Base-by-base conservation (phyloP, 1,284 basidiomycete genomes). In the Tylopilus sp. region DNA sequence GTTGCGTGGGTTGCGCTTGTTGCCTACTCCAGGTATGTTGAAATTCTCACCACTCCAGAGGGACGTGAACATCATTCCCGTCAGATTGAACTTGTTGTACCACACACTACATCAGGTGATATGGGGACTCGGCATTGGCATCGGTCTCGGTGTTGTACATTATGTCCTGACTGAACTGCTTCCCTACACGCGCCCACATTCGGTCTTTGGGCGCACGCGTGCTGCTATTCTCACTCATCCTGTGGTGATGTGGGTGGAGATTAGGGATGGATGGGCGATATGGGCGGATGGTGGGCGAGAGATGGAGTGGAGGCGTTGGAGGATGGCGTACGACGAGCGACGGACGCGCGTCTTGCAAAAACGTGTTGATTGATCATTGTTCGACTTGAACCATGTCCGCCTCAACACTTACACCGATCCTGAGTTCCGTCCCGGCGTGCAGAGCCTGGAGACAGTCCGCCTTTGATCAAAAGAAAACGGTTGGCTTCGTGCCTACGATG, bases 401-500 rank as follows among this genome's bases (percentile, higher is more conserved):
- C 11, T 51, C 58, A 19, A 52, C 54, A 10, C 63, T 75, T 78
- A 5, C 55, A 64, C 87, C 86, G 5, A 78, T 97, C 44, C 82
- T 96, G 57, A 81, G 77, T 4, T 83, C 86, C 0, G 74, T 97
- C 23, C 67, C 74, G 4, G 74, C 82, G 3, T 85, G 86, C 59
- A 77, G 92, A 39, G 69, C 74, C 72, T 99, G 95, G 96, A 74
- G 94, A 23, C 69, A 74, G 40, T 71, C 71, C 41, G 87, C 83
- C 0, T 81, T 80, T 53, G 71, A 77, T 2, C 72, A 76, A 44
- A 73, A 74, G 35, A 79, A 83, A 61, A 77, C 81, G 3, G 92
- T 99, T 4, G 96, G 96, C 0, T 92, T 92, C 53, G 92, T 99
- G 9, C 84, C 96, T 1, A 99, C 96, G 34, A 99, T 99, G 97